phyloP scores from a whole-genome alignment of 768 basidiomycete species.

The Sarcomyxa edulis region DNA sequence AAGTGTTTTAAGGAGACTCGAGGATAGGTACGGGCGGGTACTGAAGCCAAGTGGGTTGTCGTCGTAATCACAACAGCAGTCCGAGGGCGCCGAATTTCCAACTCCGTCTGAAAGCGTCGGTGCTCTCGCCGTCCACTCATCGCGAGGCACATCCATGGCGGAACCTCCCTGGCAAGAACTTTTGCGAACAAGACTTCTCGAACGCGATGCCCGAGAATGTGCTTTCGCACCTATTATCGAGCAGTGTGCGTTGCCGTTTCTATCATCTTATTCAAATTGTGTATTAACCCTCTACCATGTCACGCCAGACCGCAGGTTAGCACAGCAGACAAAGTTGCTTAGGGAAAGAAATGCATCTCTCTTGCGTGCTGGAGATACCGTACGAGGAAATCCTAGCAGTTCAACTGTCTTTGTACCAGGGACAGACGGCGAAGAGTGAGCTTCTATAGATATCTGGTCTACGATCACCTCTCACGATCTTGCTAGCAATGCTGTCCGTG shows the following conservation, averaged over 20 bases:
- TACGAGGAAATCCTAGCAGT: conserved; percentile 55
- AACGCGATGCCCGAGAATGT: conserved; percentile 79
- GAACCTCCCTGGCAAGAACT: conserved; percentile 84
- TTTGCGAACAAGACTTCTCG: conserved; percentile 70
- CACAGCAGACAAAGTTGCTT: conserved; percentile 86
- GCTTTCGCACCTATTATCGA: conserved; percentile 84
- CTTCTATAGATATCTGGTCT: conserved; percentile 4
- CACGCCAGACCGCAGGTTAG: conserved; percentile 76
- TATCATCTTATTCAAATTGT: conserved; percentile 10
- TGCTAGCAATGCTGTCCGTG: conserved; percentile 73
- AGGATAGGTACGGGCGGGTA: conserved; percentile 12
- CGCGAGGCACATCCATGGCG: conserved; percentile 44
- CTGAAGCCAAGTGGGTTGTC: conserved; percentile 17
- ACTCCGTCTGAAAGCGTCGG: neutral
- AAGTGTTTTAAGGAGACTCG: conserved; percentile 14
- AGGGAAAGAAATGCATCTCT: conserved; percentile 91
- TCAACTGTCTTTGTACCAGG: conserved; percentile 59
- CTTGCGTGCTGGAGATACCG: conserved; percentile 75
- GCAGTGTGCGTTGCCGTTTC: conserved; percentile 62
- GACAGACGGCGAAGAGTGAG: conserved; percentile 72
- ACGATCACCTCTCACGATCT: conserved; percentile 7
- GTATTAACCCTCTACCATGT: conserved; percentile 9
- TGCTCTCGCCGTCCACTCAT: neutral
- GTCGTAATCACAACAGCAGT: conserved; percentile 10
- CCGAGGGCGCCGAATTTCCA: neutral